A percentile compares a stretch with the other conserved stretches of the same genome.
Evolutionary conservation across 208 protist species (phyloP).

Genomic region (Naegleria fowleri): DNA sequence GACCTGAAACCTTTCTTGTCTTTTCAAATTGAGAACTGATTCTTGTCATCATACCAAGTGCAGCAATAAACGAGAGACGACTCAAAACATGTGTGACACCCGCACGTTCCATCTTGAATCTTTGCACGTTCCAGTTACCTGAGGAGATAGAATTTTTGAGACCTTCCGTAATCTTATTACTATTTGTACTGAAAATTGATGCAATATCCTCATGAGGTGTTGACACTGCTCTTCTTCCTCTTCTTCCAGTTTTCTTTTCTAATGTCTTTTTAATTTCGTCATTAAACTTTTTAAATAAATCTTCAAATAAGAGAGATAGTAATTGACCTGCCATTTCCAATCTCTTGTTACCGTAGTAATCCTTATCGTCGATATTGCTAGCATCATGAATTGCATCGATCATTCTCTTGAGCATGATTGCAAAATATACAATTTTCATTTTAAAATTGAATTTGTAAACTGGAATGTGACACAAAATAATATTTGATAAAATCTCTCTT

Average conservation of each 20-base stretch:
- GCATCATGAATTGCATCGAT: slow-evolving; percentile 82
- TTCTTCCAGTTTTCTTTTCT: slow-evolving; percentile 78
- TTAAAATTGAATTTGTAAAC: slow-evolving; percentile 90
- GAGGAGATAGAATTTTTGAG: slow-evolving; percentile 92
- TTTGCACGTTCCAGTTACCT: slow-evolving; percentile 91
- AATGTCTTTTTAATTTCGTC: slow-evolving; percentile 81
- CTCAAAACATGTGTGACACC: slow-evolving; percentile 95
- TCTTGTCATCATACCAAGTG: slow-evolving; percentile 98
- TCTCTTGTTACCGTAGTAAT: slow-evolving; percentile 99
- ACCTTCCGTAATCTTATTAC: slow-evolving; percentile 90
- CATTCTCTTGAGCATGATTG: slow-evolving; percentile 93
- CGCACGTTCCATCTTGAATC: slow-evolving; percentile 84
- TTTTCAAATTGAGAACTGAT: slow-evolving; percentile 98
- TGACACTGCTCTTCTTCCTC: slow-evolving; percentile 59
- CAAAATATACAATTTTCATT: slow-evolving; percentile 93
- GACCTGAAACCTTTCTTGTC: slow-evolving; percentile 92
- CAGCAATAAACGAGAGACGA: slow-evolving; percentile 96
- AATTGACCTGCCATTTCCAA: slow-evolving; percentile 94
- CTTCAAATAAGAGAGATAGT: slow-evolving; percentile 96
- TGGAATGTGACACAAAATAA: slow-evolving; percentile 85
- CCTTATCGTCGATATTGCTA: slow-evolving; percentile 88
- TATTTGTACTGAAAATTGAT: slow-evolving; percentile 79
- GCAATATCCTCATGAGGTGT: slow-evolving; percentile 66
- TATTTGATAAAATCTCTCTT: slow-evolving; percentile 55
- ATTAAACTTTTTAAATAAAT: slow-evolving; percentile 97